Base-by-base conservation (phyloP, 2,329 filamentous ascomycete species). In the Knufia fluminis region DNA sequence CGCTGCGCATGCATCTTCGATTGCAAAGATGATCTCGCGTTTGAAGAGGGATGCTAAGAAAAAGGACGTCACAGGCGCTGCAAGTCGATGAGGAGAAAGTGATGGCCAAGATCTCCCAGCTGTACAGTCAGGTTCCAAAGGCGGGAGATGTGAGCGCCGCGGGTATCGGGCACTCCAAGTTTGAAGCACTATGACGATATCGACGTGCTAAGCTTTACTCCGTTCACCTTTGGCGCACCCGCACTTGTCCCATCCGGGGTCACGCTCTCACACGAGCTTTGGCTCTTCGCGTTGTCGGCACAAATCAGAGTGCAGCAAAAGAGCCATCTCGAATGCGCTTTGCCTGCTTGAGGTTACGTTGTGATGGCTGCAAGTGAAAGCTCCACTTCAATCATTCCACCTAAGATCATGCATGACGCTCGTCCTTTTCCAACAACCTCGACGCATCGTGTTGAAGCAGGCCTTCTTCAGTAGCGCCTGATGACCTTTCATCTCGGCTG, bases 331-430 rank as follows among this genome's bases (percentile, higher is more conserved):
- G 14, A n/a, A n/a, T 42, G 39, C 16, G 39, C 39, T 42, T 42
- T 42, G 7, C 39, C 39, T 22, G 39, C 19, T 42, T 22, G 39
- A n/a, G 8, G 4, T 22, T 24, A 8, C 16, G 3, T 22, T 20
- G 22, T 42, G 17, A 20, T 7, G 12, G 17, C 16, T 22, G 22
- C 17, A 22, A 8, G 6, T 42, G 8, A 24, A 42, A n/a, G 19
- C 12, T 24, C 39, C 16, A 20, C 39, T n/a, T 8, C 8, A 6
- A 6, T 42, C 39, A 22, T 42, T 42, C 39, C 39, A 20, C 19
- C 16, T 4, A 24, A 24, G 22, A 42, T 42, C 16, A 24, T 24
- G 39, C 39, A 42, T 42, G 39, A 42, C 39, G 39, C 19, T 42
- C 22, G 19, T 42, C 7, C 39, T 22, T 24, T 42, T 24, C 4